phyloP scores from a whole-genome alignment of 805 yeast species.

The Lipomyces chichibuensis region DNA sequence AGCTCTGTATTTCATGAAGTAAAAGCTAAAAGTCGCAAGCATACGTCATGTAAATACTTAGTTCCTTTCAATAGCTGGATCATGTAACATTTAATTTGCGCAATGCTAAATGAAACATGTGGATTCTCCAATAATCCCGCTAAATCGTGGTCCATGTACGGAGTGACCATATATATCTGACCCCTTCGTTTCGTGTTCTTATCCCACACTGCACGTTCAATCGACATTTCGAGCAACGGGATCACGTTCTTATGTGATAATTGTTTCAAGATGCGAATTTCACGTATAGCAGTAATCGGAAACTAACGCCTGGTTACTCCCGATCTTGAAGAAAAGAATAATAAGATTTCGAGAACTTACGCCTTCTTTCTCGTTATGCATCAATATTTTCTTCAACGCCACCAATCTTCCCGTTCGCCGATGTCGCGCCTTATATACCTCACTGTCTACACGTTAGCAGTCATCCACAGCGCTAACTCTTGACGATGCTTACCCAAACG shows the following conservation, averaged over 20 bases:
- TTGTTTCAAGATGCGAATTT: constrained; percentile 76
- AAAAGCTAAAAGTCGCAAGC: neutral
- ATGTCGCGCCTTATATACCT: constrained; percentile 76
- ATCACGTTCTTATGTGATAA: constrained; percentile 72
- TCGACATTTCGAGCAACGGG: constrained; percentile 77
- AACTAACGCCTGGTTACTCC: constrained; percentile 46
- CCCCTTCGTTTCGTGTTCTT: constrained; percentile 40
- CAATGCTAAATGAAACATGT: constrained; percentile 56
- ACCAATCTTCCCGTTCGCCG: constrained; percentile 61
- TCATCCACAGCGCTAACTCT: neutral
- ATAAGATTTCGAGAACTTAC: constrained; percentile 24
- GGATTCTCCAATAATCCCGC: constrained; percentile 89
- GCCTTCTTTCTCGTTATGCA: constrained; percentile 71
- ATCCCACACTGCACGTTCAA: constrained; percentile 48
- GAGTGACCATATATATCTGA: constrained; percentile 80
- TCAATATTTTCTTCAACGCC: constrained; percentile 84
- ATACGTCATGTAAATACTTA: constrained; percentile 67
- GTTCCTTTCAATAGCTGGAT: constrained; percentile 77
- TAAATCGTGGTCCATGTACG: constrained; percentile 89
- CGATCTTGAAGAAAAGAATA: neutral
- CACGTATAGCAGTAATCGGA: constrained; percentile 94
- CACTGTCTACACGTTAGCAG: constrained; percentile 47
- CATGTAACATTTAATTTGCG: constrained; percentile 85
- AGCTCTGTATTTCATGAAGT: constrained; percentile 31
- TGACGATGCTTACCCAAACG: constrained; percentile 58